Base-by-base conservation (phyloP, 148 eudicot species). In the Mesembryanthemum crystallinum region DNA sequence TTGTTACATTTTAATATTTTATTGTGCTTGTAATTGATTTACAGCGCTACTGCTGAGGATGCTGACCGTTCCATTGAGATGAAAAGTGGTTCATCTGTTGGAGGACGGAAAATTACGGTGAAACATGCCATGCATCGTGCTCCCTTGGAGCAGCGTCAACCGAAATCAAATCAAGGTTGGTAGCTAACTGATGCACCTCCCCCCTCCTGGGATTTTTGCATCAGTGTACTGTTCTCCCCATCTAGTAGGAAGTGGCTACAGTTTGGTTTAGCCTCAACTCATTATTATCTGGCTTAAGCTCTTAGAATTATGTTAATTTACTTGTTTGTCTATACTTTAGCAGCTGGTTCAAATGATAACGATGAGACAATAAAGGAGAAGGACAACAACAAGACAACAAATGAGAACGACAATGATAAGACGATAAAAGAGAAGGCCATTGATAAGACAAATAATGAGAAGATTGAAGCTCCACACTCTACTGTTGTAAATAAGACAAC, bases 111-210 rank as follows among this genome's bases (percentile, higher is more conserved):
- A 76, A 83, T 95, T 76, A 77, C 78, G 35, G 98, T 90, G 45
- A 92, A 95, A 82, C 91, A 72, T 85, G 98, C 98, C 27, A 84
- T 74, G 69, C 96, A 88, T 71, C 87, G 98, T 75, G 90, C 98
- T 76, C 77, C 97, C 67, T 84, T 88, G 61, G 91, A 92, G 76
- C 89, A 92, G 69, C 96, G 98, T 35, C 89, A 92, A 62, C 64
- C 89, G 60, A 90, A 92, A 73, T 83, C 70, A 73, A 89, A 76
- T 75, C 79, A 82, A 85, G 98, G 98, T 94, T 81, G 64, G 60
- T 52, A 24, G 24, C 57, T 76, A 43, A 21, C 54, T 67, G 54
- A 17, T 59, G 17, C 35, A 24, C 11, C 37, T 27, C 21, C 49
- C 49, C 49, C 14, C 12, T 13, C 9, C 9, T 9, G 8, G 5